phyloP scores from a whole-genome alignment of 352 stramenopile species.

The Pythium sukuiense region DNA sequence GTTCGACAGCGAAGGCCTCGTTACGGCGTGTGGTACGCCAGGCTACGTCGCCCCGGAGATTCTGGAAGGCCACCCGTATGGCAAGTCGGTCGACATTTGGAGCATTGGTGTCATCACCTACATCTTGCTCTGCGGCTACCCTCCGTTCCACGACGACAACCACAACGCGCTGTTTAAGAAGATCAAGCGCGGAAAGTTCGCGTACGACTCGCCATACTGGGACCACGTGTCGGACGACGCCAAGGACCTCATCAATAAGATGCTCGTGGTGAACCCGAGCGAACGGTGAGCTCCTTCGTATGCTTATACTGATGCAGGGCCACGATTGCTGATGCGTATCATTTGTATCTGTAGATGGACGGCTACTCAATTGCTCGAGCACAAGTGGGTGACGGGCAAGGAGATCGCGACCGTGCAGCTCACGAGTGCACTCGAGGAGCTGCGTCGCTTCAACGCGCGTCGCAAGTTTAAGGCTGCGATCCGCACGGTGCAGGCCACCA shows the following conservation, averaged over 20 bases:
- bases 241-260: conserved; percentile 93
- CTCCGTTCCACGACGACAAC: conserved; percentile 92
- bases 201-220: conserved; percentile 97
- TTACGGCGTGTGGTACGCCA: conserved; percentile 79
- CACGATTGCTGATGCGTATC: conserved; percentile 8
- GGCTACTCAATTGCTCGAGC: conserved; percentile 81
- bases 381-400: conserved; percentile 90
- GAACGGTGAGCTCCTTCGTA: conserved; percentile 54
- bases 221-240: conserved; percentile 91
- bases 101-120: conserved; percentile 92
- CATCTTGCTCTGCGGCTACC: conserved; percentile 84
- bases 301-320: background rate
- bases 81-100: conserved; percentile 86
- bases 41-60: conserved; percentile 87
- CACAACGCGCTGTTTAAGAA: conserved; percentile 93
- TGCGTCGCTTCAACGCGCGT: conserved; percentile 94
- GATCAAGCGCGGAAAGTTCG: conserved; percentile 93
- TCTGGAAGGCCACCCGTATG: conserved; percentile 73
- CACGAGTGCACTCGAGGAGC: conserved; percentile 90
- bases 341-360: conserved; percentile 45
- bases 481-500: conserved; percentile 79
- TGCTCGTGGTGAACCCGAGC: conserved; percentile 90
- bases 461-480: conserved; percentile 94
- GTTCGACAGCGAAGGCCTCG: conserved; percentile 64
- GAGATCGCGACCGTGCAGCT: conserved; percentile 88